Base-by-base conservation (phyloP, 345 rosid genomes). In the Lumnitzera racemosa region DNA sequence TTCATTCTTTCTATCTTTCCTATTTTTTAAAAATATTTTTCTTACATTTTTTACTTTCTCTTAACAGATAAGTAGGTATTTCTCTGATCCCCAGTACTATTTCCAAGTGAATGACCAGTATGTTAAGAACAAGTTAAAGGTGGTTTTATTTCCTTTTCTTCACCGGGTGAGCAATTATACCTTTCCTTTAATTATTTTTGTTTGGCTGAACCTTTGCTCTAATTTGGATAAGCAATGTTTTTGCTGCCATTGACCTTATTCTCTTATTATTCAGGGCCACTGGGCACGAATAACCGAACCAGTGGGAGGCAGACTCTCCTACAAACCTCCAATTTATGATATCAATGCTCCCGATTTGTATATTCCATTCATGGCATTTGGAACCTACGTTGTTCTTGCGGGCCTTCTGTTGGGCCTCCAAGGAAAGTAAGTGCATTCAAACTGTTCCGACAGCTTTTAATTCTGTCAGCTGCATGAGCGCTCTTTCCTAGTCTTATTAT, bases 101-200 rank as follows among this genome's bases (percentile, higher is more conserved):
- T 91, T 89, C 72, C 98, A 91, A 91, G 98, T 91, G 70, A 91
- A 87, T 78, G 96, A 87, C 55, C 94, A 87, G 47, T 92, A 94
- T 53, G 97, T 90, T 76, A 94, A 86, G 83, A 94, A 94, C 92
- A 94, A 94, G 65, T 74, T 94, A 81, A 94, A 88, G 82, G 86
- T 94, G 67, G 87, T 90, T 70, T 76, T 94, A 47, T 74, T 94
- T 63, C 97, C 99, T 13, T 90, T 94, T 68, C 78, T 90, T 62
- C 97, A 94, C 78, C 81, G 99, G 83, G 99, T 88, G 62, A 78
- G 84, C 20, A 25, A 25, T 13, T 55, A 7, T 55, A 13, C 61
- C 47, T 12, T 69, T 53, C 27, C 50, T 24, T 31, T 55, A 49
- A 27, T 67, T 56, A 12, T 29, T 51, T 50, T 55, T 55, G 15